Base-by-base conservation (phyloP, 1,284 basidiomycete genomes). In the Pyrrhoderma noxium region DNA sequence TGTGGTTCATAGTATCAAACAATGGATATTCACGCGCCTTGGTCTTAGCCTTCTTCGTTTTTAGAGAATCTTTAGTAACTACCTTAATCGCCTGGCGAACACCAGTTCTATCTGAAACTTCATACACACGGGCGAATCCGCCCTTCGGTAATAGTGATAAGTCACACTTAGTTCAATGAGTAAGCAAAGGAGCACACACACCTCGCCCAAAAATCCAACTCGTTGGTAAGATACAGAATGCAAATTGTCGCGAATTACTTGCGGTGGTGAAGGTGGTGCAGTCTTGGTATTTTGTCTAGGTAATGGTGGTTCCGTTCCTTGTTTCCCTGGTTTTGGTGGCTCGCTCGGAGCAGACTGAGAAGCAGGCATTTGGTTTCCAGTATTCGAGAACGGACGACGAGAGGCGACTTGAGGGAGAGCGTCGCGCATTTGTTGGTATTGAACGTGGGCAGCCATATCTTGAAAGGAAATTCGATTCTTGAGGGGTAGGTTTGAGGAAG, bases 1-100 rank as follows among this genome's bases (percentile, higher is more conserved):
- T 19, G 37, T 11, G 27, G n/a, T n/a, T 11, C 8, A 34, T 36
- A 37, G 23, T 37, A 14, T 18, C 38, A 25, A 43, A 13, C 9
- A 22, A n/a, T 38, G 19, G 14, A 23, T 5, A 31, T 5, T 11
- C 2, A 62, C 72, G 48, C 49, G 88, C 91, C 77, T 93, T 93
- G 16, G 91, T 94, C 68, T 92, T 93, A 49, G 89, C 90, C 66
- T 93, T 93, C 73, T 89, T 93, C 16, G 89, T 89, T 69, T 86
- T 85, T 59, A 94, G 77, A 22, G 85, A 88, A 14, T 74, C 72
- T 69, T 91, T 91, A 25, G 85, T 86, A 55, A 96, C 82, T 44
- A 93, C 90, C 69, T 92, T 93, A 66, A 89, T 86, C n/a, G 93
- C 92, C 45, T 83, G 71, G 37, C 87, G 74, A 16, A 68, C 66